Percentiles rank a stretch among this genome's conserved stretches.
These are phyloP conservation scores for Clarkia xantiana DNA, from an alignment of 345 rosid genomes.

Conservation along the genomic window DNA sequence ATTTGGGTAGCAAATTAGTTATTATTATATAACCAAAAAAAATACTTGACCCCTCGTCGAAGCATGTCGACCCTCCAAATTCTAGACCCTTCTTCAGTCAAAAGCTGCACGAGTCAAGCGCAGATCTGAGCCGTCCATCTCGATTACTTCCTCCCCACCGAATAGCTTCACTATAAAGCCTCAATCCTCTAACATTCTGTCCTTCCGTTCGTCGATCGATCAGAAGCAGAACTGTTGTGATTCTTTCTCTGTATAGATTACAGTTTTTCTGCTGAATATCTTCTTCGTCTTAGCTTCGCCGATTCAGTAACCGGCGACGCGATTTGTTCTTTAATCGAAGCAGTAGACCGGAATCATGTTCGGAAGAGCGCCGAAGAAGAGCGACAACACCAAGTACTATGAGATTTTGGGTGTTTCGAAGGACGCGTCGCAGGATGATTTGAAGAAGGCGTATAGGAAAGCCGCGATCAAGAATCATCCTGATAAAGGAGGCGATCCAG, in stretches of 20 bases:
- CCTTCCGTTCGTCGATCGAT: not conserved
- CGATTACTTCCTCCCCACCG: not conserved
- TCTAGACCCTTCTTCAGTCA: slow-evolving; percentile 4
- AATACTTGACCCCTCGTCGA: not conserved
- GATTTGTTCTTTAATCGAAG: not conserved
- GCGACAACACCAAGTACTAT: slow-evolving; percentile 65
- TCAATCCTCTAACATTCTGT: not conserved
- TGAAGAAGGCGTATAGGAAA: slow-evolving; percentile 77
- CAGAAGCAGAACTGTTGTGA: not conserved
- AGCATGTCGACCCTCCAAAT: not conserved
- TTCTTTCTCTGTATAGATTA: too few species aligned
- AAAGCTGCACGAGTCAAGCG: not conserved
- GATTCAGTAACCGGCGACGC: not conserved
- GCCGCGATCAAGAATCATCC: slow-evolving; percentile 96
- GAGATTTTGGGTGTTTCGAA: slow-evolving; percentile 78
- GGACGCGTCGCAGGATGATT: slow-evolving; percentile 59
- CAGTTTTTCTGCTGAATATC: too few species aligned
- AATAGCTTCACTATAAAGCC: not conserved
- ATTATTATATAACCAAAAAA: not conserved
- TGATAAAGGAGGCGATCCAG: slow-evolving; percentile 98
- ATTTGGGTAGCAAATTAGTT: too few species aligned
- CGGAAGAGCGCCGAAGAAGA: slow-evolving; percentile 66
- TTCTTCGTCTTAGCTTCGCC: not conserved
- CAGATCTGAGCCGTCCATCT: slow-evolving; percentile 2
- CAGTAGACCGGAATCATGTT: slow-evolving; percentile 32